These are phyloP conservation scores for Auriscalpium vulgare DNA, from an alignment of 768 basidiomycete genomes.

Conservation along the genomic window DNA sequence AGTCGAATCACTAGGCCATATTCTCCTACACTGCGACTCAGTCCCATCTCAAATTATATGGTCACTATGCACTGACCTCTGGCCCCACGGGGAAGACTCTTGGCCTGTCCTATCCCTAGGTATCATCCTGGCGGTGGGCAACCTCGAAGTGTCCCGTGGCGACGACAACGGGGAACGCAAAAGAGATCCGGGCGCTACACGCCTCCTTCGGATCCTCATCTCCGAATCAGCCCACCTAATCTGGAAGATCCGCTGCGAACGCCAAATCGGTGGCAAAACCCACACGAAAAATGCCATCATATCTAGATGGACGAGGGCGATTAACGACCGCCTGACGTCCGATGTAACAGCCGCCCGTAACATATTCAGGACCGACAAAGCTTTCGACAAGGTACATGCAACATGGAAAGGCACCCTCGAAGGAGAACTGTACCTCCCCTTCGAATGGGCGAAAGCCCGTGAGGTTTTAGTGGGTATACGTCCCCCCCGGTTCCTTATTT, in stretches of 20 bases:
- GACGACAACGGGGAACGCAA: neutral
- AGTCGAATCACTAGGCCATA: slow-evolving; percentile 16
- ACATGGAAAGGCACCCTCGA: neutral
- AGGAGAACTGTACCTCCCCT: neutral
- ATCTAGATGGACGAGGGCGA: neutral
- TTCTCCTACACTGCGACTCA: slow-evolving; percentile 10
- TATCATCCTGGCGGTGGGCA: neutral
- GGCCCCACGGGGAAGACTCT: neutral
- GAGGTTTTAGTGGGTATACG: too few species aligned
- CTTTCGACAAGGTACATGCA: too few species aligned
- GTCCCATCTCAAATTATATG: slow-evolving; percentile 2
- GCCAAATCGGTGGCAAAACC: neutral
- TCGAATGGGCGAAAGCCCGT: too few species aligned
- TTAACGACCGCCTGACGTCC: neutral
- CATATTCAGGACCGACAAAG: slow-evolving; percentile 1
- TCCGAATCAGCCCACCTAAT: slow-evolving; percentile 5
- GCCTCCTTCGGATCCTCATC: slow-evolving; percentile 7
- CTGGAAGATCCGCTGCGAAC: slow-evolving; percentile 11
- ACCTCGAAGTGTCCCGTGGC: neutral
- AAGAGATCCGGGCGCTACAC: neutral
- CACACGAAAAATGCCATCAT: neutral
- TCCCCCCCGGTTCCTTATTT: too few species aligned
- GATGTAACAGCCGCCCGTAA: neutral
- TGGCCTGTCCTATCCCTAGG: slow-evolving; percentile 2
- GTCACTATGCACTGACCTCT: slow-evolving; percentile 1